Base-by-base conservation (phyloP, 2,329 filamentous ascomycete species). In the Xylaria sp. region DNA sequence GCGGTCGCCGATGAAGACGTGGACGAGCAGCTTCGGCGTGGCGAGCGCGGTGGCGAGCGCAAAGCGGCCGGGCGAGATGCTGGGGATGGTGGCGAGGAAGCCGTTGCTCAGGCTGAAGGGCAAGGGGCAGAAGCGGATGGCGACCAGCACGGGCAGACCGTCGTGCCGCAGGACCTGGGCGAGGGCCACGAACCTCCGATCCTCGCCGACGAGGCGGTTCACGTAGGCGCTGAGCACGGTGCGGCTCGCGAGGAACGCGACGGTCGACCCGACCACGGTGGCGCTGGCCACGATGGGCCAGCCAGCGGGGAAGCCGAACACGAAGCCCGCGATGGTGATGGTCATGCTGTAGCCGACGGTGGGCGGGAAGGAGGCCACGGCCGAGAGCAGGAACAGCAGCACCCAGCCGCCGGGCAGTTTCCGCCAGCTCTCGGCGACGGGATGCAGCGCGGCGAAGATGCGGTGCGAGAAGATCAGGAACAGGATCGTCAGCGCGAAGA, bases 31-130 rank as follows among this genome's bases (percentile, higher is more conserved):
- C 73, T 98, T 99, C 6, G 95, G 95, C 13, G 83, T 86, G 10
- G 93, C 88, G 15, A 94, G 79, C 2, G 91, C 89, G 0, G 94
- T 98, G 5, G 95, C 94, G 46, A 93, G 75, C 31, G 88, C 89
- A 78, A 96, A 98, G 47, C 85, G 85, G 62, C 84, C 75, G 40
- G 91, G 90, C 23, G 88, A 85, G 33, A 99, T 91, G 31, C 90
- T 96, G 2, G 93, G 93, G 64, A 99, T 93, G 1, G 95, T 98
- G 29, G 92, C 92, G 57, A 99, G 86, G 63, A 96, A 96, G 52
- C 93, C 95, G 74, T 99, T 99, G 73, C 91, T 93, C 68, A 98
- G 81, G 54, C 91, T 95, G 75, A 96, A 99, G 13, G 95, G 95
- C 62, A 99, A 75, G 1, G 95, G 95, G 72, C 94, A 98, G 66